Conservation (phyloP, 2,329 filamentous ascomycete species). For the Nannizziopsis arthrosporioides region DNA sequence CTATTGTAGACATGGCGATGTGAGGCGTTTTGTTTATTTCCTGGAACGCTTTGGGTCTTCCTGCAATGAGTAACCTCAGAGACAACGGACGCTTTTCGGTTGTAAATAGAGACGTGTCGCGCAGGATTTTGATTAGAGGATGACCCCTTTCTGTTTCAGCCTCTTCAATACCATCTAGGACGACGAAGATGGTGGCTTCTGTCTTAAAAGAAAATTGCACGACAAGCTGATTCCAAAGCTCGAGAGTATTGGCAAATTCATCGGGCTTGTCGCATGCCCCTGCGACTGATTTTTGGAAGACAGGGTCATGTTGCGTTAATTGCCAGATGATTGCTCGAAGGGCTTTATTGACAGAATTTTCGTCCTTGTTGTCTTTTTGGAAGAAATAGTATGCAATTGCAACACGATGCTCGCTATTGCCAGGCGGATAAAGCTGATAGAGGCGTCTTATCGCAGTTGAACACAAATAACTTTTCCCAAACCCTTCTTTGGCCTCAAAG, state of each 20-base stretch:
- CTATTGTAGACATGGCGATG: constrained; percentile 13
- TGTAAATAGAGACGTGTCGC: constrained; percentile 11
- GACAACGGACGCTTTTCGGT: constrained; percentile 13
- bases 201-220: constrained; percentile 14
- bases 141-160: constrained; percentile 20
- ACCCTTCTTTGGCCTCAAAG: constrained; percentile 14
- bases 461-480: constrained; percentile 15
- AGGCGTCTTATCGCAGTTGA: constrained; percentile 13
- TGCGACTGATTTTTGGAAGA: constrained; percentile 14
- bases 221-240: constrained; percentile 15
- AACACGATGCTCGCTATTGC: constrained; percentile 9
- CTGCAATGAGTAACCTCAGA: constrained; percentile 17
- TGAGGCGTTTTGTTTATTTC: constrained; percentile 14
- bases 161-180: constrained; percentile 41
- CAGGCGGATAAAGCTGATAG: constrained; percentile 11
- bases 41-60: constrained; percentile 15
- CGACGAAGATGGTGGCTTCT: constrained; percentile 28
- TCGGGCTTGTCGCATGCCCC: constrained; percentile 15
- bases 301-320: constrained; percentile 12
- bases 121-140: constrained; percentile 18
- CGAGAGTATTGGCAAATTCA: constrained; percentile 14
- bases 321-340: constrained; percentile 14
- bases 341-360: constrained; percentile 15
- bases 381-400: constrained; percentile 16
- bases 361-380: constrained; percentile 13